A percentile compares a stretch with the other conserved stretches of the same genome.
Evolutionary conservation across 176 grass and related monocot species (phyloP).

Genomic region (Musa itinerans): DNA sequence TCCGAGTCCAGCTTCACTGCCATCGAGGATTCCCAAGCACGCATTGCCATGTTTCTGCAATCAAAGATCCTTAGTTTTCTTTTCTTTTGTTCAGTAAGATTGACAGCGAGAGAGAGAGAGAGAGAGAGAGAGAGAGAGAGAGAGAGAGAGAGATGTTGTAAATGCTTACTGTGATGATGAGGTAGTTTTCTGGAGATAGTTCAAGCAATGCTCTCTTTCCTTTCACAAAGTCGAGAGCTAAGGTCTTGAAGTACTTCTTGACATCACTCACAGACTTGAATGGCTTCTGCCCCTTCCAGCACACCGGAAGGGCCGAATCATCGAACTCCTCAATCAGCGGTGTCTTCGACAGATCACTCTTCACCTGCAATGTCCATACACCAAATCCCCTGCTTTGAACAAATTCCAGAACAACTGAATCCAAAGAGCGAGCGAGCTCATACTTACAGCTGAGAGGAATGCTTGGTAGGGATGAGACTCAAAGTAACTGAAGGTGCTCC

Average conservation of each 20-base stretch:
- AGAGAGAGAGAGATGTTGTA: background rate
- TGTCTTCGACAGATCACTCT: conserved; percentile 37
- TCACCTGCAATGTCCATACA: conserved; percentile 39
- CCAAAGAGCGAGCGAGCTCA: background rate
- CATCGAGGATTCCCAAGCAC: conserved; percentile 92
- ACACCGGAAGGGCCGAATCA: conserved; percentile 53
- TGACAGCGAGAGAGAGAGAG: background rate
- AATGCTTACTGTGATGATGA: conserved; percentile 68
- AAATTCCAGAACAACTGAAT: background rate
- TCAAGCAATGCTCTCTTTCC: conserved; percentile 55
- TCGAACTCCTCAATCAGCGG: conserved; percentile 43
- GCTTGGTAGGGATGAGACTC: conserved; percentile 55
- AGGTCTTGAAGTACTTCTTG: conserved; percentile 78
- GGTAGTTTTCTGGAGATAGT: conserved; percentile 87
- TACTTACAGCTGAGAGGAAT: conserved; percentile 63
- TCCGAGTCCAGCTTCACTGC: conserved; percentile 37
- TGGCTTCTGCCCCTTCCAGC: conserved; percentile 77
- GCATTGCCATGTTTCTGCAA: conserved; percentile 80
- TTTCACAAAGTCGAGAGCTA: conserved; percentile 56
- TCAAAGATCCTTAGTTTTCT: background rate
- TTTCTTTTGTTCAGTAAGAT: background rate
- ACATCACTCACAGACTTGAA: conserved; percentile 76
- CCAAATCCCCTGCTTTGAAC: background rate
- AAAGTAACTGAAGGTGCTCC: conserved; percentile 91
- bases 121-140: too few species aligned